phyloP scores from a whole-genome alignment of 2,329 filamentous ascomycete genomes.

The Pseudogymnoascus sp. region DNA sequence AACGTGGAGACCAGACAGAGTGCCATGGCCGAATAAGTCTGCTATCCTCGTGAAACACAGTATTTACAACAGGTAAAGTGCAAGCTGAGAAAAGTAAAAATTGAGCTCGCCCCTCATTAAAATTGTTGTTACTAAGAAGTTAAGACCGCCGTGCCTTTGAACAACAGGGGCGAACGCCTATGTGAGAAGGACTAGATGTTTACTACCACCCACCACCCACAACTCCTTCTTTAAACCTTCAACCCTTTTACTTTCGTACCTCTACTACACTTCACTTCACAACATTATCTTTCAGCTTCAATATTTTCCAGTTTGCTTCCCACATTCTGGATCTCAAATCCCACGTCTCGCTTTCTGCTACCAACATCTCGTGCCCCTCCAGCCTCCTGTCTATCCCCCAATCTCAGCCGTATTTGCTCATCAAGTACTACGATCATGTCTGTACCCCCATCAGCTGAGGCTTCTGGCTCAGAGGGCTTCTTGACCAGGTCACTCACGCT shows the following conservation, averaged over 20 bases:
- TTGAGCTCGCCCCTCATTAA: background rate
- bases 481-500: background rate
- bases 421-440: constrained; percentile 14
- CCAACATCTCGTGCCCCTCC: background rate
- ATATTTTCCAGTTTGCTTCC: background rate
- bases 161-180: background rate
- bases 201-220: background rate
- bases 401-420: background rate
- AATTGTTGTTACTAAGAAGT: background rate
- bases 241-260: background rate
- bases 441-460: constrained; percentile 3
- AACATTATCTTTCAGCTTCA: background rate
- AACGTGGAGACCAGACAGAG: background rate
- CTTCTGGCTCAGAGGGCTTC: background rate
- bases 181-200: background rate
- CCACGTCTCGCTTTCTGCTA: background rate
- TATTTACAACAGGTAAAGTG: background rate
- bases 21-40: background rate
- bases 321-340: background rate
- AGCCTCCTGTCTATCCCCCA: background rate
- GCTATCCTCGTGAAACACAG: background rate
- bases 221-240: background rate
- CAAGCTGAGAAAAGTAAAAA: background rate
- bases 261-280: background rate
- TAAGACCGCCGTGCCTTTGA: background rate